Evolutionary conservation across 1,284 basidiomycete genomes (phyloP).

Genomic region (Austroboletus olivaceoglutinosus): DNA sequence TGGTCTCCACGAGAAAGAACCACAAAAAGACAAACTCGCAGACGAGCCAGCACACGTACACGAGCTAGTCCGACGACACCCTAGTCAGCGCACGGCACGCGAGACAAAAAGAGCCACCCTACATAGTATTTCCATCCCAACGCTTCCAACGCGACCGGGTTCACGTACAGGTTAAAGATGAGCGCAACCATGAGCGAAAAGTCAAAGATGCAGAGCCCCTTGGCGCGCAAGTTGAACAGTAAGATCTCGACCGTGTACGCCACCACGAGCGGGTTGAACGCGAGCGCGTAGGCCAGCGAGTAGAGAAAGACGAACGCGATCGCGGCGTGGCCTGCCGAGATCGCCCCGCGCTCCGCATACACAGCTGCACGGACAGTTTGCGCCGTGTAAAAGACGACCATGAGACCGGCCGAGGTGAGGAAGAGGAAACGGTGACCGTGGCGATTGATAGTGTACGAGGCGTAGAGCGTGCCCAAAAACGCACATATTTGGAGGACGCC

Average conservation of each 20-base stretch:
- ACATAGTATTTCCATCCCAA: slow-evolving; percentile 63
- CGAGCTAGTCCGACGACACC: slow-evolving; percentile 41
- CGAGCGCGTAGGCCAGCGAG: slow-evolving; percentile 51
- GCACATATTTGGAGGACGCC: slow-evolving; percentile 74
- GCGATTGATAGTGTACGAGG: slow-evolving; percentile 54
- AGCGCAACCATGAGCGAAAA: slow-evolving; percentile 64
- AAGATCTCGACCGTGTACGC: slow-evolving; percentile 76
- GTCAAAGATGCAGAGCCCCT: slow-evolving; percentile 76
- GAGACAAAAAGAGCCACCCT: not conserved
- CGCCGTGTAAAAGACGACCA: not conserved
- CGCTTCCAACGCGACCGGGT: slow-evolving; percentile 66
- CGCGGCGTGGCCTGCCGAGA: slow-evolving; percentile 56
- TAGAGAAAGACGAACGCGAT: slow-evolving; percentile 76
- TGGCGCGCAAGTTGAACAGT: slow-evolving; percentile 71
- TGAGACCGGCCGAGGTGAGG: not conserved
- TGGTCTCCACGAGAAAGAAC: slow-evolving; percentile 71
- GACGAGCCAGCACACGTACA: slow-evolving; percentile 66
- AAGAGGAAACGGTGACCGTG: slow-evolving; percentile 1
- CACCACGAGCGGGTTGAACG: slow-evolving; percentile 61
- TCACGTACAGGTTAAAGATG: slow-evolving; percentile 81
- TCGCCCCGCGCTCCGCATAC: slow-evolving; percentile 45
- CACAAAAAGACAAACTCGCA: slow-evolving; percentile 64
- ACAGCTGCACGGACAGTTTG: slow-evolving; percentile 48
- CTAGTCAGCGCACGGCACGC: too few species aligned
- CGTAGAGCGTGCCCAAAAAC: slow-evolving; percentile 62